A percentile compares a stretch with the other conserved stretches of the same genome.
These are phyloP conservation scores for Aspergillus spinulosporus DNA, from an alignment of 2,329 filamentous ascomycete species.

Conservation along the genomic window DNA sequence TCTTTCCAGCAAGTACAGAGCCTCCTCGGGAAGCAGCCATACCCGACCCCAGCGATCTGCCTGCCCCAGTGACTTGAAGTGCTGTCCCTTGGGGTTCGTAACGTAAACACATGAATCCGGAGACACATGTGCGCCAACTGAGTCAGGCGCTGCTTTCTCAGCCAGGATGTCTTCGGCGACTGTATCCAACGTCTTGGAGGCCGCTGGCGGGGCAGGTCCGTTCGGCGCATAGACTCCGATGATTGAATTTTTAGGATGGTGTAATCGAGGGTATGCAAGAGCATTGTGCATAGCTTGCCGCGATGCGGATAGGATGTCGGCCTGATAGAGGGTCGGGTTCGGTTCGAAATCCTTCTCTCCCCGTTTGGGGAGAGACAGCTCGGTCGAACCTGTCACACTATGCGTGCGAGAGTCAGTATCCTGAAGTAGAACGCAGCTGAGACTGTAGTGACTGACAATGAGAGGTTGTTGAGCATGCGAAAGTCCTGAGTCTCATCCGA, in stretches of 20 bases:
- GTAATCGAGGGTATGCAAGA: slow-evolving; percentile 72
- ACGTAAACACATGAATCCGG: slow-evolving; percentile 59
- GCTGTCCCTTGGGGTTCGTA: slow-evolving; percentile 68
- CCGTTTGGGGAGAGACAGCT: slow-evolving; percentile 69
- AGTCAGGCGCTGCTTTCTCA: slow-evolving; percentile 16
- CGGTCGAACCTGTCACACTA: slow-evolving; percentile 36
- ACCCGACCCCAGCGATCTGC: slow-evolving; percentile 64
- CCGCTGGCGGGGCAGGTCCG: slow-evolving; percentile 32
- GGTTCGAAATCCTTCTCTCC: slow-evolving; percentile 98
- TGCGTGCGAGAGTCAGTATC: slow-evolving; percentile 6
- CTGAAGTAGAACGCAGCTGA: not conserved
- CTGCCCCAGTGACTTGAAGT: slow-evolving; percentile 74
- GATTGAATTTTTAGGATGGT: slow-evolving; percentile 63
- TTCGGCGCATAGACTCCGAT: slow-evolving; percentile 74
- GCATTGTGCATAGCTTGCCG: slow-evolving; percentile 87
- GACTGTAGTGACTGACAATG: slow-evolving; percentile 42
- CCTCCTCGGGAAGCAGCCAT: slow-evolving; percentile 90
- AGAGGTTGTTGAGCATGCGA: slow-evolving; percentile 65
- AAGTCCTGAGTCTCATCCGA: slow-evolving; percentile 87
- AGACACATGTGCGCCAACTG: slow-evolving; percentile 24
- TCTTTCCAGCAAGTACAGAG: slow-evolving; percentile 83
- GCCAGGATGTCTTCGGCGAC: slow-evolving; percentile 14
- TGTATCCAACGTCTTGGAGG: slow-evolving; percentile 18
- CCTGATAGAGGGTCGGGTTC: slow-evolving; percentile 81
- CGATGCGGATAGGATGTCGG: slow-evolving; percentile 73